These are phyloP conservation scores for Wickerhamiella sergipiensis DNA, from an alignment of 805 yeast genomes.

Conservation along the genomic window DNA sequence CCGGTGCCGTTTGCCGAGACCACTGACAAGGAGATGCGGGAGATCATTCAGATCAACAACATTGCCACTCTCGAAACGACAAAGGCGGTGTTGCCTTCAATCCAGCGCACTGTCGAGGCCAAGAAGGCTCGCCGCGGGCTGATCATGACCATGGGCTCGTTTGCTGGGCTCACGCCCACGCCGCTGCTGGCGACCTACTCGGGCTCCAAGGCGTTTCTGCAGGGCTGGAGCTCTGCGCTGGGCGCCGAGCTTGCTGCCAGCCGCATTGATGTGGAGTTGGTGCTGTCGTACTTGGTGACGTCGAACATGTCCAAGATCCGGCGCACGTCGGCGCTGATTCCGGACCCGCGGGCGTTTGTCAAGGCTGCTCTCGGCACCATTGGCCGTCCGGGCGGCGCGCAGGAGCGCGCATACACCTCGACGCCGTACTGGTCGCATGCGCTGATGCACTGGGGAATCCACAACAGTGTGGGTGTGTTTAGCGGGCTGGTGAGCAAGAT, in stretches of 20 bases:
- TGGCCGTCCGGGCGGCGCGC: constrained; percentile 87
- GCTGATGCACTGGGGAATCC: constrained; percentile 68
- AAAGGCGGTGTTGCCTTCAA: constrained; percentile 60
- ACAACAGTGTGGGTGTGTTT: constrained; percentile 68
- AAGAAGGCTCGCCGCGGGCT: constrained; percentile 38
- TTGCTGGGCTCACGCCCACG: constrained; percentile 87
- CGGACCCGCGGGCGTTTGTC: constrained; percentile 73
- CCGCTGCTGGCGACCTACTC: constrained; percentile 88
- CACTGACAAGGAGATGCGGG: constrained; percentile 52
- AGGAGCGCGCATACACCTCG: constrained; percentile 69
- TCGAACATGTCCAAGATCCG: constrained; percentile 92
- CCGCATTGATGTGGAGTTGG: constrained; percentile 74
- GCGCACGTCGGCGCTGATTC: constrained; percentile 60
- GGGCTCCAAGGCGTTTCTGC: constrained; percentile 91
- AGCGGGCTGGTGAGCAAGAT: constrained; percentile 52
- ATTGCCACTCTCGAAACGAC: constrained; percentile 75
- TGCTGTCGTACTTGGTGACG: constrained; percentile 79
- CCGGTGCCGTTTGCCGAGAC: constrained; percentile 91
- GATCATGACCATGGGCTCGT: constrained; percentile 89
- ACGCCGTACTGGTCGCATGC: constrained; percentile 97
- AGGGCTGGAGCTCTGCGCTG: constrained; percentile 80
- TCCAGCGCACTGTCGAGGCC: constrained; percentile 38
- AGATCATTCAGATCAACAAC: constrained; percentile 76
- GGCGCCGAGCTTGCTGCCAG: constrained; percentile 65
- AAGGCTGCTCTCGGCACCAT: constrained; percentile 48